Percentiles rank a stretch among this genome's conserved stretches.
Conservation (phyloP, 768 basidiomycete species). For the Naematelia encephala region DNA sequence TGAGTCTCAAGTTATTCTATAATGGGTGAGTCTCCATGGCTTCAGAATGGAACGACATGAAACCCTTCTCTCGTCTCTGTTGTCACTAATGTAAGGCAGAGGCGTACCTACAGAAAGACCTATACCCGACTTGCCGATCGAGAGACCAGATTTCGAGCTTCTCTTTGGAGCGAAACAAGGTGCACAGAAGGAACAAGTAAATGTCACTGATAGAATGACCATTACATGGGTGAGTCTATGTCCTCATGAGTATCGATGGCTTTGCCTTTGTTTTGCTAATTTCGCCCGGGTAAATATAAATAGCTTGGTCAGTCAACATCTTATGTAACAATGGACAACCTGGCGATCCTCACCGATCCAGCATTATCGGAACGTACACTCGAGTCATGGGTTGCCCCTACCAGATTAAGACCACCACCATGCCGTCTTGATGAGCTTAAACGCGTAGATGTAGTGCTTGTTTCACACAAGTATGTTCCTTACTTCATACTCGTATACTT, state of each 20-base stretch:
- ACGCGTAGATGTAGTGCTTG: conserved; percentile 46
- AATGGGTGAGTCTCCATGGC: conserved; percentile 22
- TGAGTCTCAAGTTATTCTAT: conserved; percentile 34
- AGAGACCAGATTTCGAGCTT: conserved; percentile 34
- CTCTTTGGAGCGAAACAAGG: conserved; percentile 13
- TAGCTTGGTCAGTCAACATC: conserved; percentile 51
- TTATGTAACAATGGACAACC: conserved; percentile 46
- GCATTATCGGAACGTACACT: conserved; percentile 46
- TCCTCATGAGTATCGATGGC: not conserved
- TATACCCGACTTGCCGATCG: conserved; percentile 37
- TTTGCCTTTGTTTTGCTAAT: not conserved
- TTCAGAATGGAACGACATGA: too few species aligned
- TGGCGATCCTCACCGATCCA: conserved; percentile 50
- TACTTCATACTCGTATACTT: too few species aligned
- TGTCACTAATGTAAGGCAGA: conserved; percentile 10
- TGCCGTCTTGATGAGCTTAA: conserved; percentile 42
- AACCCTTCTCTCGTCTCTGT: too few species aligned
- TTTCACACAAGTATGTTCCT: conserved; percentile 50
- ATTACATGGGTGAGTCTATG: conserved; percentile 32
- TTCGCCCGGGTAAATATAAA: not conserved
- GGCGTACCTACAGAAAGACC: conserved; percentile 41
- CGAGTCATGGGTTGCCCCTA: conserved; percentile 38
- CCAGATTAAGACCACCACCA: conserved; percentile 44
- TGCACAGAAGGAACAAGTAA: conserved; percentile 19
- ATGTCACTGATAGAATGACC: conserved; percentile 32